Evolutionary conservation across 2,329 filamentous ascomycete species (phyloP), one percentile per base, ranked within the genome.

Genomic region (Cladophialophora immunda): DNA sequence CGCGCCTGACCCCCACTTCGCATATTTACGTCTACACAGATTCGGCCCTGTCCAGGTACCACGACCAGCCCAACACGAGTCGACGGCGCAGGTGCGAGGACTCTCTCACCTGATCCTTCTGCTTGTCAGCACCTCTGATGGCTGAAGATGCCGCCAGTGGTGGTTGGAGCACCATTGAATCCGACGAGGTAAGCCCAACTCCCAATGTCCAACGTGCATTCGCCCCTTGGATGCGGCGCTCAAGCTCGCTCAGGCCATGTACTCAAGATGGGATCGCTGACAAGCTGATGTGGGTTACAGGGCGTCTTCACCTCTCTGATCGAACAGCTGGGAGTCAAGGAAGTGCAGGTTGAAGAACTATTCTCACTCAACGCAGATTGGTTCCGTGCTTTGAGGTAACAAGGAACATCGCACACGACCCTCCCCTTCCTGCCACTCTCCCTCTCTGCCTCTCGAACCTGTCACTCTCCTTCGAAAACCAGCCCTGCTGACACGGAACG

Each of bases 81-180:
- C 19, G 45, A 50, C 45, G 45, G 45, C 19, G 19, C 45, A 50
- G 45, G 45, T 4, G 6, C 13, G 7, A 25, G 25, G n/a, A 11
- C 13, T 41, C 45, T 25, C 45, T 22, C 57, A 29, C 36, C 56
- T 25, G 34, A 17, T 27, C 34, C 30, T 58, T 53, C 19, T 34
- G 29, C 13, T 32, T 19, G 47, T 34, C 45, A 27, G 53, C 15
- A 38, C 19, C 13, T n/a, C 17, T 9, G 50, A 90, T 89, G 88
- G 92, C 90, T 81, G 91, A 89, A 27, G 80, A 82, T 62, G 74
- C 67, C 11, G 61, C 68, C 17, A 68, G 74, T 62, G 81, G 78
- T 74, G 94, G 94, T 70, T 98, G 94, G 94, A 97, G 96, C 80
- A 98, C 94, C 45, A 97, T 98, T 77, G 94, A 98, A 81, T 97